phyloP scores from a whole-genome alignment of 768 basidiomycete species.

The Steccherinum ochraceum region DNA sequence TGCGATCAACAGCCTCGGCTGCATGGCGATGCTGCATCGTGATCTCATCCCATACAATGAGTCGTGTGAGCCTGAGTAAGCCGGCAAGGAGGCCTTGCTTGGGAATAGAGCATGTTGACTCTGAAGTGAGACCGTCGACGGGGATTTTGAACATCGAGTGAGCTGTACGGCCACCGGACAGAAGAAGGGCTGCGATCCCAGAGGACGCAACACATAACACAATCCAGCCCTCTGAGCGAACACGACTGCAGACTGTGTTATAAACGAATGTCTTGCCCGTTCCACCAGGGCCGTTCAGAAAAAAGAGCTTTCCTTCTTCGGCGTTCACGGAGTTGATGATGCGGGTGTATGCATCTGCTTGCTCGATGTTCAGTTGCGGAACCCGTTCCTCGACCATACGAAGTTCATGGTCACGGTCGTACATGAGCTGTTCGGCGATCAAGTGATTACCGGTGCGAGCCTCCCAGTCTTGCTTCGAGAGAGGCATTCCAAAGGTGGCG shows the following conservation, averaged over 20 bases:
- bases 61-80: not conserved
- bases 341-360: conserved; percentile 11
- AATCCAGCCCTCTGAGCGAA: conserved; percentile 25
- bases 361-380: conserved; percentile 13
- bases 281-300: conserved; percentile 35
- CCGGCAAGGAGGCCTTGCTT: not conserved
- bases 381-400: not conserved
- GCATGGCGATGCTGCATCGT: conserved; percentile 27
- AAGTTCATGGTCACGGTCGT: conserved; percentile 8
- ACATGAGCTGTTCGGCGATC: conserved; percentile 28
- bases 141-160: conserved; percentile 46
- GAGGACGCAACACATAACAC: conserved; percentile 45
- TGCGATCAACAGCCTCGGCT: conserved; percentile 35
- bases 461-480: conserved; percentile 21
- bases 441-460: conserved; percentile 17
- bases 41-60: conserved; percentile 43
- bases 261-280: conserved; percentile 34
- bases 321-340: not conserved
- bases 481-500: conserved; percentile 27
- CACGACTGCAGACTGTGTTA: conserved; percentile 26
- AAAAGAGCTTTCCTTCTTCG: conserved; percentile 20
- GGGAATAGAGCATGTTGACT: conserved; percentile 26
- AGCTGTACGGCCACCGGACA: conserved; percentile 37
- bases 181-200: conserved; percentile 39
- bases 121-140: conserved; percentile 23